Conservation (phyloP, 495 filamentous ascomycete species). For the Xylona heveae region DNA sequence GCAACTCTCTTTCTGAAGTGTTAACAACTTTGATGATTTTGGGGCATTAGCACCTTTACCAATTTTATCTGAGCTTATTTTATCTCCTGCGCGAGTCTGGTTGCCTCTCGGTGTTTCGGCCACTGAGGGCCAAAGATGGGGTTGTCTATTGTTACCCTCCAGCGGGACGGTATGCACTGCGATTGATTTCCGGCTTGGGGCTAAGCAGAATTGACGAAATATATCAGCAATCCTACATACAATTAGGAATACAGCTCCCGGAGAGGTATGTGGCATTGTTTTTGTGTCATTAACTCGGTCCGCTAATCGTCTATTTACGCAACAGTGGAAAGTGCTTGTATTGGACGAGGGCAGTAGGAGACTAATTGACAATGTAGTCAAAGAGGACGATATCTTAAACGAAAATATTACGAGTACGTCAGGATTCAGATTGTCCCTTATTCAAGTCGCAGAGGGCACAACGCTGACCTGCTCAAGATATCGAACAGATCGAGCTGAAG, state of each 20-base stretch:
- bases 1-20: too few species aligned
- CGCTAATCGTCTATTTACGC: constrained; percentile 14
- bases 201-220: constrained; percentile 3
- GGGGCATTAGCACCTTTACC: too few species aligned
- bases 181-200: too few species aligned
- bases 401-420: constrained; percentile 74
- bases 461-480: constrained; percentile 32
- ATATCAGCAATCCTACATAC: constrained; percentile 35
- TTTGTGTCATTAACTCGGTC: constrained; percentile 9
- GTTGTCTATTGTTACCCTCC: constrained; percentile 4
- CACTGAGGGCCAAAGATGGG: constrained; percentile 6
- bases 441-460: constrained; percentile 3
- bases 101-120: too few species aligned
- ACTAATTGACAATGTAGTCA: constrained; percentile 69
- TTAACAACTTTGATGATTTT: too few species aligned
- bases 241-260: constrained; percentile 32
- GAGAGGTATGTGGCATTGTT: constrained; percentile 26
- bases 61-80: too few species aligned
- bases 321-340: constrained; percentile 97
- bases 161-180: constrained; percentile 5
- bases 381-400: constrained; percentile 88
- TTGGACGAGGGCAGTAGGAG: constrained; percentile 60
- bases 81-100: too few species aligned
- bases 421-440: constrained; percentile 9
- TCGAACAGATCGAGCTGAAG: constrained; percentile 75